phyloP scores from a whole-genome alignment of 306 rosid species.

The Styphnolobium japonicum region DNA sequence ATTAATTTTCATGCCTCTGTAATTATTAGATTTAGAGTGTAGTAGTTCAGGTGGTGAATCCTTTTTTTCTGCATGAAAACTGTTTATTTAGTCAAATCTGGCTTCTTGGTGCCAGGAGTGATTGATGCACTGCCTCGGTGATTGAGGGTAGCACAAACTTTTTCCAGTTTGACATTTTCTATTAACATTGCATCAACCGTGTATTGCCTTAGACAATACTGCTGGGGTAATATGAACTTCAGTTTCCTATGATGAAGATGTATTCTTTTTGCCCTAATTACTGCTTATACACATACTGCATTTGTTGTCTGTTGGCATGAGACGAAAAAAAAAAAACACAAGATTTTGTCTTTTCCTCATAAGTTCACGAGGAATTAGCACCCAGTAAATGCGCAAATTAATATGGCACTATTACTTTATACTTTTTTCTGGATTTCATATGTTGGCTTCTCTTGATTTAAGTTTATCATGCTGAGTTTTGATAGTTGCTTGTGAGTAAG shows the following conservation, averaged over 20 bases:
- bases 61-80: neutral
- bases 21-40: conserved; percentile 15
- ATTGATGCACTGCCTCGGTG: conserved; percentile 16
- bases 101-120: conserved; percentile 6
- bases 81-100: conserved; percentile 9
- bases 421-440: neutral
- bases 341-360: neutral
- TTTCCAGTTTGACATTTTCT: conserved; percentile 19
- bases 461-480: conserved; percentile 5
- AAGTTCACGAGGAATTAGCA: neutral
- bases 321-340: neutral
- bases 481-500: neutral
- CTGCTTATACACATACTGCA: neutral
- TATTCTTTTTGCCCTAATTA: neutral
- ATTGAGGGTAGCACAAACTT: neutral
- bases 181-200: neutral
- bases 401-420: neutral
- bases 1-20: neutral
- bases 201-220: neutral
- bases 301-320: conserved; percentile 9
- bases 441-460: conserved; percentile 17
- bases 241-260: neutral
- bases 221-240: neutral
- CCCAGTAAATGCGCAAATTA: neutral
- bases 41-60: neutral